phyloP scores from a whole-genome alignment of 371 early-diverging fungal species.

The Haplosporangium sp. region DNA sequence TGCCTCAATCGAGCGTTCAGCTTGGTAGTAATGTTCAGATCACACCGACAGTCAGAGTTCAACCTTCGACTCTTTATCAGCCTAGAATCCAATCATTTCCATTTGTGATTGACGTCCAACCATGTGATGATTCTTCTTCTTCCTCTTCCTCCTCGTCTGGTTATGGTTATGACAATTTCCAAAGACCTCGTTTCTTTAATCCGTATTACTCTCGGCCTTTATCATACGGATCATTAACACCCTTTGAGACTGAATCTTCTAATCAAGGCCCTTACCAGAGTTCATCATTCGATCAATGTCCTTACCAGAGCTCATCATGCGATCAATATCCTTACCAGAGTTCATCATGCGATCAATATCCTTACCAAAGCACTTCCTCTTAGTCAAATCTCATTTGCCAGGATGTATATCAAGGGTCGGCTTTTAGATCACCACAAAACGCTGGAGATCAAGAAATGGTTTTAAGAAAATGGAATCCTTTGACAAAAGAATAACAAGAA shows the following conservation, averaged over 20 bases:
- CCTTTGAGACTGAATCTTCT: no score
- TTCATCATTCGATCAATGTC: neutral
- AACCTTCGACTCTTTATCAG: constrained; percentile 38
- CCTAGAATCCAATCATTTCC: constrained; percentile 34
- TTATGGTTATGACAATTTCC: neutral
- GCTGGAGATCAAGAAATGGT: no score
- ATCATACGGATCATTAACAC: neutral
- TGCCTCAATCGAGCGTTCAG: constrained; percentile 39
- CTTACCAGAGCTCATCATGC: no score
- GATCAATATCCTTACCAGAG: no score
- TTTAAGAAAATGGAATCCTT: no score
- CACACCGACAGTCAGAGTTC: constrained; percentile 21
- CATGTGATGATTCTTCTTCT: constrained; percentile 7
- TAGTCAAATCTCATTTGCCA: no score
- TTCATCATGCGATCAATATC: no score
- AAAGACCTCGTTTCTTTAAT: neutral
- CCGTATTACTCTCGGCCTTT: neutral
- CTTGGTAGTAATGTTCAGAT: constrained; percentile 37
- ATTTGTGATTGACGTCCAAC: constrained; percentile 26
- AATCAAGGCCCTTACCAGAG: neutral
- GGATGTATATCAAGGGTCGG: no score
- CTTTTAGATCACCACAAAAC: no score
- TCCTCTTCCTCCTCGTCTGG: neutral
- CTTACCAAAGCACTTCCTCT: no score
- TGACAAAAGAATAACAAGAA: no score